Conservation (phyloP, 176 grass and related monocot species). For the Eremochloa ophiuroides region DNA sequence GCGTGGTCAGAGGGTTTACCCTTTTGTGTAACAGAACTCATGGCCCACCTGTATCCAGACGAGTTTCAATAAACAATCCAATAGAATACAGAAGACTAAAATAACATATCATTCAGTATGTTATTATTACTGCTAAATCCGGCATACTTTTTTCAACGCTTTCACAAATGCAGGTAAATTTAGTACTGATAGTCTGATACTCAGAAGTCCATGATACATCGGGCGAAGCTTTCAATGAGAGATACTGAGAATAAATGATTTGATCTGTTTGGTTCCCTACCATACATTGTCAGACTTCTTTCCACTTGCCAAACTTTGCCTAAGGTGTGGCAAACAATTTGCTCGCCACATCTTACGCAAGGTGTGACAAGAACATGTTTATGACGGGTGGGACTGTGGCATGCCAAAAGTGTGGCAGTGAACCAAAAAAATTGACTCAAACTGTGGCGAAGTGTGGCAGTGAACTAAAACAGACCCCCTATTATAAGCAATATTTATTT, state of each 20-base stretch:
- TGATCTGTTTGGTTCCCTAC: background rate
- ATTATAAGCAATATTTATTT: slow-evolving; percentile 4
- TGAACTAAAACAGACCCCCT: background rate
- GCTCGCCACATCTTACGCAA: background rate
- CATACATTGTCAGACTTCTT: too few species aligned
- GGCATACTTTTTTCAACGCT: background rate
- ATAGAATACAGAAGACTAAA: background rate
- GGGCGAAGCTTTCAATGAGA: background rate
- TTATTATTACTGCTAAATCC: background rate
- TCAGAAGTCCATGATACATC: background rate
- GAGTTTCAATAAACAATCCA: slow-evolving; percentile 24
- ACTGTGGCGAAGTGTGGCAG: background rate
- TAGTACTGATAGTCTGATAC: background rate
- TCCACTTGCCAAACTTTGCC: background rate
- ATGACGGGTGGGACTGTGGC: background rate
- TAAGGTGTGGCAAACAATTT: background rate
- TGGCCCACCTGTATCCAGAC: slow-evolving; percentile 79
- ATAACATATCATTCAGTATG: background rate
- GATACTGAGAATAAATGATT: background rate
- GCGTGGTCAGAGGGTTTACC: slow-evolving; percentile 79
- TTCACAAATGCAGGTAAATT: background rate
- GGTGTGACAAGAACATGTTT: background rate
- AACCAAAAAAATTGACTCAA: background rate
- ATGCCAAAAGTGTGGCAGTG: background rate
- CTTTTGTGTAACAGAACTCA: slow-evolving; percentile 92